A percentile compares a stretch with the other conserved stretches of the same genome.
phyloP scores from a whole-genome alignment of 164 flowering plant species.

The Buxus sempervirens region DNA sequence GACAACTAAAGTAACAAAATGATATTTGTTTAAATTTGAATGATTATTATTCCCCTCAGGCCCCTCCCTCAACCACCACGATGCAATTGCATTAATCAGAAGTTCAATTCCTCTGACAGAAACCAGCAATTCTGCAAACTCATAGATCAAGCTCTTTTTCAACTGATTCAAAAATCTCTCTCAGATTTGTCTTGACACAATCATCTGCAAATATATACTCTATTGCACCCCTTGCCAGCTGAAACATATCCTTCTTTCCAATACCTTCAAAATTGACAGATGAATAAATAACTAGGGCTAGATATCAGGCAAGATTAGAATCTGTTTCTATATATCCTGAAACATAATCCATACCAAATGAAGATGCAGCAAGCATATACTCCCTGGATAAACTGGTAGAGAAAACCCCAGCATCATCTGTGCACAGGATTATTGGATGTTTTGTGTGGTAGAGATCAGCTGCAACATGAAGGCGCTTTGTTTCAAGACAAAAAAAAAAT shows the following conservation, averaged over 20 bases:
- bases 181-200: constrained; percentile 50
- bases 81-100: no score
- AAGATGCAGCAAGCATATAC: constrained; percentile 61
- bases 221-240: constrained; percentile 54
- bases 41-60: no score
- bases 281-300: not conserved
- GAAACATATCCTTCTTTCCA: constrained; percentile 55
- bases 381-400: constrained; percentile 81
- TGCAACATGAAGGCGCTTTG: constrained; percentile 31
- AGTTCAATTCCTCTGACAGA: no score
- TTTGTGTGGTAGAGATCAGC: constrained; percentile 68
- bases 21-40: no score
- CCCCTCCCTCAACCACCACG: no score
- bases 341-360: constrained; percentile 56
- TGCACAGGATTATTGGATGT: constrained; percentile 82
- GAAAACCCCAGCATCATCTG: constrained; percentile 89
- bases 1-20: no score
- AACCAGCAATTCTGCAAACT: not conserved
- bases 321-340: not conserved
- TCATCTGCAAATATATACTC: constrained; percentile 65
- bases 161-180: constrained; percentile 41
- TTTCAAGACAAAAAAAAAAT: not conserved
- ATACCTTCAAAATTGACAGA: constrained; percentile 45
- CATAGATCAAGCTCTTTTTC: constrained; percentile 23
- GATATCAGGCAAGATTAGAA: not conserved